Conservation (phyloP, 352 stramenopile species). For the Blastocystis hominis region DNA sequence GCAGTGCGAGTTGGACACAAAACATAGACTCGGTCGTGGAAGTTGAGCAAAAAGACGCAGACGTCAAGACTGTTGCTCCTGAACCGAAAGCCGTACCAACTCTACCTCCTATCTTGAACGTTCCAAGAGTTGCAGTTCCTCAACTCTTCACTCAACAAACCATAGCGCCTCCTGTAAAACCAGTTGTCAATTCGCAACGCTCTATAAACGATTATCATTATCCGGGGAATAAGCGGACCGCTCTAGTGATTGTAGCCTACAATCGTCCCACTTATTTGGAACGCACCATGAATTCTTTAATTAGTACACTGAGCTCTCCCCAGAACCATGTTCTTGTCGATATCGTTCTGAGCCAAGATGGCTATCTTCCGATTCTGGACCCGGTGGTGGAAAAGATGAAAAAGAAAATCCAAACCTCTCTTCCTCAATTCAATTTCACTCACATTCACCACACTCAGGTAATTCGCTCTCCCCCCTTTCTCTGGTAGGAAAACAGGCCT, state of each 20-base stretch:
- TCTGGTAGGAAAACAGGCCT: neutral
- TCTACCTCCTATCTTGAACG: too few relatives aligned
- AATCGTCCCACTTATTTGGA: conserved; percentile 69
- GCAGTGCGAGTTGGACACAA: too few relatives aligned
- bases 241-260: conserved; percentile 70
- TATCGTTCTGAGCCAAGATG: conserved; percentile 73
- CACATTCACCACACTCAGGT: conserved; percentile 62
- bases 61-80: too few relatives aligned
- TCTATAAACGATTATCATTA: too few relatives aligned
- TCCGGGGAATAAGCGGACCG: conserved; percentile 36
- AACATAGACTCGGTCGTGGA: too few relatives aligned
- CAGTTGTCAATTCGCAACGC: too few relatives aligned
- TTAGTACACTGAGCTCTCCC: conserved; percentile 54
- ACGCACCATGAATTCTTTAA: conserved; percentile 66
- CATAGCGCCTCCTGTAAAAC: too few relatives aligned
- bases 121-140: too few relatives aligned
- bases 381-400: conserved; percentile 62
- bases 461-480: too few relatives aligned
- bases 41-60: too few relatives aligned
- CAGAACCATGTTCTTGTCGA: conserved; percentile 64
- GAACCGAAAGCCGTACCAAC: too few relatives aligned
- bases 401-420: neutral
- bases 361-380: conserved; percentile 62
- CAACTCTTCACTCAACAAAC: too few relatives aligned
- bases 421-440: conserved; percentile 46